These are phyloP conservation scores for Eutrema japonicum DNA, from an alignment of 345 rosid genomes.

Conservation along the genomic window DNA sequence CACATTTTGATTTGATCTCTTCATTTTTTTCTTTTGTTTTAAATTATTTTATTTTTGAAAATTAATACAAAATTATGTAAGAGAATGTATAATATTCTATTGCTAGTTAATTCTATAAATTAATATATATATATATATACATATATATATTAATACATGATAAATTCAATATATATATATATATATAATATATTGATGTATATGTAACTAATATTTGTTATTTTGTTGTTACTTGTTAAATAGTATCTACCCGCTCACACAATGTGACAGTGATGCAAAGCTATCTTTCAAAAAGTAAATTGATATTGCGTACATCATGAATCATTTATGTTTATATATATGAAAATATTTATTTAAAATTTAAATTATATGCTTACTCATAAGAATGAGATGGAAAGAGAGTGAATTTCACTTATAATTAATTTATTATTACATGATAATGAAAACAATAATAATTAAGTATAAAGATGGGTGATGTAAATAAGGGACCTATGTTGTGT, in stretches of 20 bases:
- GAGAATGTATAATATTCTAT: not conserved
- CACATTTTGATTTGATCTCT: not conserved
- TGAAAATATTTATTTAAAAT: not conserved
- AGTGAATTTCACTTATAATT: not conserved
- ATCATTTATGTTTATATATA: not conserved
- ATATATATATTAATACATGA: not conserved
- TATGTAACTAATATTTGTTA: not conserved
- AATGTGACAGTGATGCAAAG: constrained; percentile 33
- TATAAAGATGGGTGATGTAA: constrained; percentile 20
- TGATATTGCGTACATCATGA: constrained; percentile 11
- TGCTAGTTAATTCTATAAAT: not conserved
- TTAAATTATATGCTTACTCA: constrained; percentile 12
- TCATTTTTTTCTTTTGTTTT: not conserved
- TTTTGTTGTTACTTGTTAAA: constrained; percentile 7
- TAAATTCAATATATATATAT: not conserved
- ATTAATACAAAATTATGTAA: not conserved
- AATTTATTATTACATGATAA: constrained; percentile 13
- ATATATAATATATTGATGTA: not conserved
- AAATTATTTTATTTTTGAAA: not conserved
- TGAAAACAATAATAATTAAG: not conserved
- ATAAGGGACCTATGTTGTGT: constrained; percentile 2
- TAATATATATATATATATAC: not conserved
- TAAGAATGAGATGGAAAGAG: constrained; percentile 28
- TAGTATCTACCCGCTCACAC: constrained; percentile 10
- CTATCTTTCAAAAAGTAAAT: constrained; percentile 22